Percentiles rank a stretch among this genome's conserved stretches.
Evolutionary conservation across 495 filamentous ascomycete species (phyloP).

Genomic region (Aspergillus sparsus): DNA sequence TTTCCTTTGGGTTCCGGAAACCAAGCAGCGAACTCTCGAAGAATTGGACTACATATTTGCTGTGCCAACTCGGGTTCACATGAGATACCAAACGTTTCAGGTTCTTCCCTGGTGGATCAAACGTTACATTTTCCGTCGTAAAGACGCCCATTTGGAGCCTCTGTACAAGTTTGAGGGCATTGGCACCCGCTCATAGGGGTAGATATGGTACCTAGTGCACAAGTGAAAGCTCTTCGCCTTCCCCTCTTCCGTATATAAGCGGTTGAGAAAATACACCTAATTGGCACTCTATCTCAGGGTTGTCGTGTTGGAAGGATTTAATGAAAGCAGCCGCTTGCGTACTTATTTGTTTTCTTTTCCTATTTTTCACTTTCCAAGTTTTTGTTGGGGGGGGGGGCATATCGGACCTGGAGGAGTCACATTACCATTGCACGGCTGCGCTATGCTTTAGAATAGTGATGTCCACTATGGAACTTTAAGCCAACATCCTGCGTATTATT

Average conservation of each 20-base stretch:
- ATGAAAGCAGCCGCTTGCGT: too few species aligned
- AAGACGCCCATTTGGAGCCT: constrained; percentile 56
- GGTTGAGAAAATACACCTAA: too few species aligned
- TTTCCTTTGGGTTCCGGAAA: constrained; percentile 76
- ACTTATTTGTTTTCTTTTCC: too few species aligned
- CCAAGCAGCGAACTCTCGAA: constrained; percentile 77
- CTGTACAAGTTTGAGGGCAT: constrained; percentile 63
- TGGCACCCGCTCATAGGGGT: constrained; percentile 1
- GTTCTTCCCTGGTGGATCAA: constrained; percentile 71
- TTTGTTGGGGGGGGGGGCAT: too few species aligned
- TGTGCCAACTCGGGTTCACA: constrained; percentile 64
- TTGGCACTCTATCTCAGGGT: too few species aligned
- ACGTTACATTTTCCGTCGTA: constrained; percentile 60
- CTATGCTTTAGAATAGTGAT: too few species aligned
- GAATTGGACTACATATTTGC: constrained; percentile 85
- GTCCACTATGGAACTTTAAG: too few species aligned
- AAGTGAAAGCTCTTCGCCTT: background rate
- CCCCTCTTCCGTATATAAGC: background rate
- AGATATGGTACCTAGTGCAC: background rate
- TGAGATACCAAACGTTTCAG: constrained; percentile 62
- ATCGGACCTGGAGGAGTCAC: too few species aligned
- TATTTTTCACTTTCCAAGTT: too few species aligned
- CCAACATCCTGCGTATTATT: too few species aligned
- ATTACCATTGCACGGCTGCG: too few species aligned
- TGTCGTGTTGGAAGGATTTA: too few species aligned